Conservation (phyloP, 176 grass and related monocot species). For the Elaeis guineensis region DNA sequence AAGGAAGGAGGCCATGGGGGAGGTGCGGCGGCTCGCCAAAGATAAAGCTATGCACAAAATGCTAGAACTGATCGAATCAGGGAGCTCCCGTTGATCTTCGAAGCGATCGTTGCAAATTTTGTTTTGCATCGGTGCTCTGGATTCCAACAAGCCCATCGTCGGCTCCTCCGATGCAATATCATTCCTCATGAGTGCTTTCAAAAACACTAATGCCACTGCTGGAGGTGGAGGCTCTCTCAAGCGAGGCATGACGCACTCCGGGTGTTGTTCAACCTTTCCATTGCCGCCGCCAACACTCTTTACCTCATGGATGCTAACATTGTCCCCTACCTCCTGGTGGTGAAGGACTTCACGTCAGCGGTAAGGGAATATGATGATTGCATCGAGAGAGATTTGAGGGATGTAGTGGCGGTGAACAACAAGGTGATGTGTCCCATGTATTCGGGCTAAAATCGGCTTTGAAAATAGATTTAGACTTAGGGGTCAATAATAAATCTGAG, state of each 20-base stretch:
- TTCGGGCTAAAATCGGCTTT: too few relatives aligned
- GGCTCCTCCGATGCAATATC: conserved; percentile 53
- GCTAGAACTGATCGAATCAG: conserved; percentile 37
- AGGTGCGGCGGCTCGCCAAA: conserved; percentile 5
- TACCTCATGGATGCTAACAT: conserved; percentile 55
- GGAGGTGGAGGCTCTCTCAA: conserved; percentile 7
- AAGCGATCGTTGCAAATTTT: conserved; percentile 76
- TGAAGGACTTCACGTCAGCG: too few relatives aligned
- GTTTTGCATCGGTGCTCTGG: conserved; percentile 82
- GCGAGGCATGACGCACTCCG: conserved; percentile 59
- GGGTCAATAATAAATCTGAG: too few relatives aligned
- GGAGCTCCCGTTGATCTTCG: conserved; percentile 17
- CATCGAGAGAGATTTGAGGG: too few relatives aligned
- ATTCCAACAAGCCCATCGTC: conserved; percentile 72
- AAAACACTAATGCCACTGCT: not conserved
- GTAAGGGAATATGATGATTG: too few relatives aligned
- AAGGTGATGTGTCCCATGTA: too few relatives aligned
- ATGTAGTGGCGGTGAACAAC: too few relatives aligned
- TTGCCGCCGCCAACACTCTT: conserved; percentile 43
- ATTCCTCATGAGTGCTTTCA: conserved; percentile 49
- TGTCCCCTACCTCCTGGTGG: conserved; percentile 30
- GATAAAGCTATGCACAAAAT: conserved; percentile 69
- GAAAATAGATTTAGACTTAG: too few relatives aligned
- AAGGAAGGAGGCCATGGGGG: not conserved
- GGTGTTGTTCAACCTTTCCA: conserved; percentile 74